phyloP scores from a whole-genome alignment of 2,329 filamentous ascomycete species.

The Paramyrothecium sp. region DNA sequence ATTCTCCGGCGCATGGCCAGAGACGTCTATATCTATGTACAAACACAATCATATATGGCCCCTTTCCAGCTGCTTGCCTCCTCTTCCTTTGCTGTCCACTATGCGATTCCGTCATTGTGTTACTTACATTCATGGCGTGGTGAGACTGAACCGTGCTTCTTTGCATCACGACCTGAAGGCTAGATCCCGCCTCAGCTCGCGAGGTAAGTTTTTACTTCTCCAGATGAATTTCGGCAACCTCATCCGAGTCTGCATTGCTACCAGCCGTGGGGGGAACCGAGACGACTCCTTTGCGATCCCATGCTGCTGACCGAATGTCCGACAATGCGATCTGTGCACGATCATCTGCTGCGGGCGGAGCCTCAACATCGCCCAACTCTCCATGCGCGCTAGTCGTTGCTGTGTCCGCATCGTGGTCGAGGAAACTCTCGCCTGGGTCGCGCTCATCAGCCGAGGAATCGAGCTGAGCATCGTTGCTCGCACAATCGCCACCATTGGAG shows the following conservation, averaged over 20 bases:
- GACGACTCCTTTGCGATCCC: slow-evolving; percentile 35
- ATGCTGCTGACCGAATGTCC: slow-evolving; percentile 29
- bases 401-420: slow-evolving; percentile 30
- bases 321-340: slow-evolving; percentile 12
- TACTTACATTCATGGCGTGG: no score
- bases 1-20: background rate
- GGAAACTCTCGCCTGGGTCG: slow-evolving; percentile 15
- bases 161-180: no score
- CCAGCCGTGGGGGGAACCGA: slow-evolving; percentile 35
- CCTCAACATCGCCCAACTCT: slow-evolving; percentile 9
- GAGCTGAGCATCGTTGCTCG: slow-evolving; percentile 42
- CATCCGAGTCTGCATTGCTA: slow-evolving; percentile 37
- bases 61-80: background rate
- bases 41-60: background rate
- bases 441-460: slow-evolving; percentile 36
- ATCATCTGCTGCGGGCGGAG: slow-evolving; percentile 10
- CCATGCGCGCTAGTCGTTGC: slow-evolving; percentile 13
- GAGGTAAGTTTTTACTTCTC: slow-evolving; percentile 16
- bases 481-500: slow-evolving; percentile 33
- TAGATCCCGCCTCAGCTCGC: background rate
- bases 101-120: no score
- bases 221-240: slow-evolving; percentile 49
- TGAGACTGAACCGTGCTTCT: no score
- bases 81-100: no score
- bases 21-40: background rate